Evolutionary conservation across 1,139 yeast genomes (phyloP).

Genomic region (Yamadazyma blattariae): DNA sequence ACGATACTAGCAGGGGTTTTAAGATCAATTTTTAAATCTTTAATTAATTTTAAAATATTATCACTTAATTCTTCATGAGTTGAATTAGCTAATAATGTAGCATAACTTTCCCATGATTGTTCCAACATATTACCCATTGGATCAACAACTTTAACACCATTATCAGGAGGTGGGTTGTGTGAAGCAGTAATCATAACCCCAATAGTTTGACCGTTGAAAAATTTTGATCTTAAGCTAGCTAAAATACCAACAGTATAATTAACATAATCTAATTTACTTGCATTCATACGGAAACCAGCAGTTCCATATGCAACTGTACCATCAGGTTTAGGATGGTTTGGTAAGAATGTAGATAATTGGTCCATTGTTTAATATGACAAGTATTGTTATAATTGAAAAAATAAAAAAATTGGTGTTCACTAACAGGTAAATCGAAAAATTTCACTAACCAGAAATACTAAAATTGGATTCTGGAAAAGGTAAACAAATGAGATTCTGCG

Average conservation of each 20-base stretch:
- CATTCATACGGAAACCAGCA: slow-evolving; percentile 90
- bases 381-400: background rate
- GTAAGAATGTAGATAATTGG: slow-evolving; percentile 1
- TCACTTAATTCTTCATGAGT: slow-evolving; percentile 33
- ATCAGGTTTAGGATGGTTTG: slow-evolving; percentile 44
- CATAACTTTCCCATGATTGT: slow-evolving; percentile 78
- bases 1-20: slow-evolving; percentile 37
- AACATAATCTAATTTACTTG: slow-evolving; percentile 71
- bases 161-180: slow-evolving; percentile 92
- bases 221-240: slow-evolving; percentile 78
- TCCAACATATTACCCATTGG: slow-evolving; percentile 94
- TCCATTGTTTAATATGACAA: too few species aligned
- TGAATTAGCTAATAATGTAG: slow-evolving; percentile 79
- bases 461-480: too few species aligned
- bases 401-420: background rate
- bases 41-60: slow-evolving; percentile 25
- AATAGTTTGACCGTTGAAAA: slow-evolving; percentile 62
- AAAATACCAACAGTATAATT: slow-evolving; percentile 81
- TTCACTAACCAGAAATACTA: background rate
- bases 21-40: slow-evolving; percentile 39
- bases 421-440: background rate
- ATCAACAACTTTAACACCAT: slow-evolving; percentile 94
- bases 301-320: slow-evolving; percentile 75
- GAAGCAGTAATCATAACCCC: slow-evolving; percentile 98
- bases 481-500: too few species aligned